A percentile compares a stretch with the other conserved stretches of the same genome.
Conservation (phyloP, 768 basidiomycete species). For the Boletales sp. region DNA sequence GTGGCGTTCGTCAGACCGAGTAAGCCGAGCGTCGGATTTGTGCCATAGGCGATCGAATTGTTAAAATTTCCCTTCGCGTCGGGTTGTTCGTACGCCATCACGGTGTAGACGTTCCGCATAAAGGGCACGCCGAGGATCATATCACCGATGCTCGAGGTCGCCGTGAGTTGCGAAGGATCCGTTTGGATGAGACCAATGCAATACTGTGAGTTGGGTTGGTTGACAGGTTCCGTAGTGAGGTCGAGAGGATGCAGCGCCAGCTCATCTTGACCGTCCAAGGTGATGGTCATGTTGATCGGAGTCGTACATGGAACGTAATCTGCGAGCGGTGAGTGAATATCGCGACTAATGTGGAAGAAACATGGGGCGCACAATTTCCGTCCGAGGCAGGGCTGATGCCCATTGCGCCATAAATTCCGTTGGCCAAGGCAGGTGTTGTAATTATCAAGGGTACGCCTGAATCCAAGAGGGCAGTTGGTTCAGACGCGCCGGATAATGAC, state of each 20-base stretch:
- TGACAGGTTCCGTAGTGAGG: constrained; percentile 48
- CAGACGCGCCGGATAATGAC: constrained; percentile 36
- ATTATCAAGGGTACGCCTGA: constrained; percentile 68
- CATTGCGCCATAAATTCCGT: constrained; percentile 76
- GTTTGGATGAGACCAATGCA: constrained; percentile 72
- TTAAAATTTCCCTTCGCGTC: constrained; percentile 44
- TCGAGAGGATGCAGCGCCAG: constrained; percentile 75
- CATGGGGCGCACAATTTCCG: constrained; percentile 54
- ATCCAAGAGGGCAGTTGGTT: constrained; percentile 69
- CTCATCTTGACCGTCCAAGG: constrained; percentile 52
- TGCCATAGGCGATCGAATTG: constrained; percentile 13
- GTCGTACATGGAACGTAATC: constrained; percentile 73
- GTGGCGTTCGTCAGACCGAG: constrained; percentile 60
- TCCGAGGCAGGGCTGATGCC: constrained; percentile 56
- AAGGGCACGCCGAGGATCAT: constrained; percentile 81
- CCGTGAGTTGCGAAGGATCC: constrained; percentile 40
- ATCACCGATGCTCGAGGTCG: constrained; percentile 46
- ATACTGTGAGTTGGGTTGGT: constrained; percentile 37
- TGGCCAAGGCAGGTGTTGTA: constrained; percentile 56
- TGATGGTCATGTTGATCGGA: constrained; percentile 70
- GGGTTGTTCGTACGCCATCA: constrained; percentile 63
- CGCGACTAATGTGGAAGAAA: not conserved
- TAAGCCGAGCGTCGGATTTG: constrained; percentile 53
- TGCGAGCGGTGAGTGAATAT: constrained; percentile 26
- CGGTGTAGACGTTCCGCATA: constrained; percentile 71